Base-by-base conservation (phyloP, 2,329 filamentous ascomycete species). In the Thelonectria blattea region DNA sequence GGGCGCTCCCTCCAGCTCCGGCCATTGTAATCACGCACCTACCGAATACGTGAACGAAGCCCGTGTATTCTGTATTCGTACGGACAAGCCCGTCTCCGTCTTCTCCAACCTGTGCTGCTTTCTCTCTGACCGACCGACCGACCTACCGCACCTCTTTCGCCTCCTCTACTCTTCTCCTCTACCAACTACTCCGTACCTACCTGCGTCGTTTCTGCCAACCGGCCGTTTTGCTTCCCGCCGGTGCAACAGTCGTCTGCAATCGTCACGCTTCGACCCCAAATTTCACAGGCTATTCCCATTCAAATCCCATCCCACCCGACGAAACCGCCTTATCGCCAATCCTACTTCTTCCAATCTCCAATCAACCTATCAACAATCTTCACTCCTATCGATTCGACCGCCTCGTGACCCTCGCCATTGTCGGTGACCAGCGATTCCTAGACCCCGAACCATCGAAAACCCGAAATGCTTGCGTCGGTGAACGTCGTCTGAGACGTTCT, bases 401-500 rank as follows among this genome's bases (percentile, higher is more conserved):
- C 46, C 53, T 32, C 45, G 45, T 49, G 45, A 20, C 37, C 46
- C 48, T 32, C 34, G 37, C 24, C 24, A 43, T 41, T 57, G 49
- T 12, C 43, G 37, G 43, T 32, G 30, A 50, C 30, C 45, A 39
- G 15, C 41, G 22, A 51, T 46, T 27, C n/a, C 24, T 27, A 45
- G 54, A 27, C 9, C 37, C 41, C 42, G 14, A 39, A 27, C 20
- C 12, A 15, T 41, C 52, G 46, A 39, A n/a, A 63, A 62, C 51
- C 27, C 68, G 68, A 71, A 64, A 71, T 71, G 68, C 66, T 52
- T 63, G 62, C 61, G 60, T 65, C 54, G 66, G 62, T 59, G 64
- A 68, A 61, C 67, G 68, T 69, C 65, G 62, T 69, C 67, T 71
- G 68, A 71, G 60, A 56, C 61, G 60, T 64, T 58, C 64, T 63